These are phyloP conservation scores for Fusarium poae DNA, from an alignment of 2,329 filamentous ascomycete species.

Conservation along the genomic window DNA sequence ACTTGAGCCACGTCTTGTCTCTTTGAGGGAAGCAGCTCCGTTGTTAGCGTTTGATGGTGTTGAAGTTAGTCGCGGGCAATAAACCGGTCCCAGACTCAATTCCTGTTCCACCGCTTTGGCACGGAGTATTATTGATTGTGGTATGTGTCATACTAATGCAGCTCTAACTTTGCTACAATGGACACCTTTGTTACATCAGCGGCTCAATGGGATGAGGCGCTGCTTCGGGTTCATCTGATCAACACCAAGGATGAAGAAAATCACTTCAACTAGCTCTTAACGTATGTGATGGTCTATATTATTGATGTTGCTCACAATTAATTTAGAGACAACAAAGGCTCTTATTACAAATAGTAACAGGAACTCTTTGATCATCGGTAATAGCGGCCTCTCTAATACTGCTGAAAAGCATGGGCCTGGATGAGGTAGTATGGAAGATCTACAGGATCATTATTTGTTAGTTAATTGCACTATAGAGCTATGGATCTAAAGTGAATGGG, in stretches of 20 bases:
- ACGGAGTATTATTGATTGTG: background rate
- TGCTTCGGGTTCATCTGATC: slow-evolving; percentile 27
- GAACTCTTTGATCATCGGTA: background rate
- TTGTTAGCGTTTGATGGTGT: slow-evolving; percentile 20
- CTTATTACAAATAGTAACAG: slow-evolving; percentile 8
- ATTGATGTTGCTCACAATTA: slow-evolving; percentile 15
- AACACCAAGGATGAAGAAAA: slow-evolving; percentile 32
- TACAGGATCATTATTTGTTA: slow-evolving; percentile 3
- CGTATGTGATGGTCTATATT: background rate
- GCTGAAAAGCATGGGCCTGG: slow-evolving; percentile 19
- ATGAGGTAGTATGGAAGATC: slow-evolving; percentile 36
- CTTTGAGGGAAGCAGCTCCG: slow-evolving; percentile 3
- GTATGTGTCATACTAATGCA: background rate
- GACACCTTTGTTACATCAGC: slow-evolving; percentile 4
- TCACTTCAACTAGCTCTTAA: background rate
- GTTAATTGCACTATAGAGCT: slow-evolving; percentile 8
- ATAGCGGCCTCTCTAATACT: slow-evolving; percentile 11
- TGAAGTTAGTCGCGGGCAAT: slow-evolving; percentile 16
- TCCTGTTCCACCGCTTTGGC: slow-evolving; percentile 6
- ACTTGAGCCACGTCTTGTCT: slow-evolving; percentile 3
- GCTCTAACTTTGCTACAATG: background rate
- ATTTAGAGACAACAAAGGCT: slow-evolving; percentile 1
- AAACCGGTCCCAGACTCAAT: slow-evolving; percentile 20
- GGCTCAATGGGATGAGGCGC: background rate
- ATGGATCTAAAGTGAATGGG: background rate